Evolutionary conservation across 1,284 basidiomycete species (phyloP).

Genomic region (Leccinum angustisporum): DNA sequence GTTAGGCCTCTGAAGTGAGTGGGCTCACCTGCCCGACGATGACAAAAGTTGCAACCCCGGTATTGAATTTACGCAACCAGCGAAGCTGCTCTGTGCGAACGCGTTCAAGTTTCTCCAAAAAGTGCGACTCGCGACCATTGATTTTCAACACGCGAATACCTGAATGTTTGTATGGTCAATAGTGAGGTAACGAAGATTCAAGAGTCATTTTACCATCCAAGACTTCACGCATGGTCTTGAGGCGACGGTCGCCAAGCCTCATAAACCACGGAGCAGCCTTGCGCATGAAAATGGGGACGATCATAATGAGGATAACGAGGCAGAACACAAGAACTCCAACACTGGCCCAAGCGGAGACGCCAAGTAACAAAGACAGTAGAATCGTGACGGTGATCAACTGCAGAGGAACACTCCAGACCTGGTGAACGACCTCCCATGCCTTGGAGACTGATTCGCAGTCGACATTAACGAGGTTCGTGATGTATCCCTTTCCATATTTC

Average conservation of each 20-base stretch:
- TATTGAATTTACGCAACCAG: constrained; percentile 32
- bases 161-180: constrained; percentile 3
- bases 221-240: constrained; percentile 30
- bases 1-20: not conserved
- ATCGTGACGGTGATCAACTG: constrained; percentile 24
- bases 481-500: constrained; percentile 28
- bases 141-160: constrained; percentile 31
- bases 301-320: constrained; percentile 30
- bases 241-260: constrained; percentile 29
- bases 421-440: constrained; percentile 31
- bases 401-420: constrained; percentile 29
- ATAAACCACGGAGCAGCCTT: constrained; percentile 31
- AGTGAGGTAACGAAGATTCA: not conserved
- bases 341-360: constrained; percentile 33
- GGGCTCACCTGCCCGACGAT: constrained; percentile 26
- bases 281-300: constrained; percentile 33
- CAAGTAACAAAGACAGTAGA: constrained; percentile 26
- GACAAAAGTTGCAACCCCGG: constrained; percentile 27
- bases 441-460: constrained; percentile 32
- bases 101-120: constrained; percentile 23
- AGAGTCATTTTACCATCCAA: constrained; percentile 21
- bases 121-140: constrained; percentile 26
- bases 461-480: constrained; percentile 33
- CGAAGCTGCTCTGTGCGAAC: constrained; percentile 27
- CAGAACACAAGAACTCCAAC: constrained; percentile 26